Base-by-base conservation (phyloP, 2,329 filamentous ascomycete genomes). In the Allantophomopsis lycopodina region DNA sequence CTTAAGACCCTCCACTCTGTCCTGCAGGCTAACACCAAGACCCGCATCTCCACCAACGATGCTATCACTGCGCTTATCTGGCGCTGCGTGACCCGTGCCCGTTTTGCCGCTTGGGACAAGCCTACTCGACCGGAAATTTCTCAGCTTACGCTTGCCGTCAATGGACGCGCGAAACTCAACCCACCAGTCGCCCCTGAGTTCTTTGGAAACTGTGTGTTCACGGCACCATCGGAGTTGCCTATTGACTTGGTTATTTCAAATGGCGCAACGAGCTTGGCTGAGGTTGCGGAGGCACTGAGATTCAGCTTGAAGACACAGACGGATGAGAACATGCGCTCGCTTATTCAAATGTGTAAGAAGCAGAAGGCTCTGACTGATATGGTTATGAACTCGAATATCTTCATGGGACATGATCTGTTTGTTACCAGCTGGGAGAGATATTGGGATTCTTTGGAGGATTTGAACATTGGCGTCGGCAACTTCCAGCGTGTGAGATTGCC, bases 351-450 rank as follows among this genome's bases (percentile, higher is more conserved):
- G 12, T 18, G 34, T 5, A 39, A 35, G 5, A 17, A 38, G 8
- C 42, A 43, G 34, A 32, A 32, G 21, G 28, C n/a, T 12, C 20
- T 32, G 11, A 35, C 34, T 5, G 42, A 44, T 39, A 40, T 42
- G 11, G 16, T 36, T 12, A 34, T 39, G 13, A 31, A 35, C 15
- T 32, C 42, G 20, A n/a, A 38, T 32, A 17, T 36, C n/a, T 44
- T 35, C 36, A 31, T 32, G 32, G 39, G 39, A 7, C 20, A 36
- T 10, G 42, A 44, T 32, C 10, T 42, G 7, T 32, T 44, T 8
- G 34, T 32, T 11, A 41, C 42, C 2, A 42, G 35, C 32, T 42
- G 42, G 42, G 38, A 38, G 23, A 39, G 30, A 4, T 18, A 42
- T 17, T 44, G 34, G 28, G 17, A 18, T 12, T 35, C 21, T 4